A percentile compares a stretch with the other conserved stretches of the same genome.
These are phyloP conservation scores for Entamoeba moshkovskii DNA, from an alignment of 208 protist genomes.

Conservation along the genomic window DNA sequence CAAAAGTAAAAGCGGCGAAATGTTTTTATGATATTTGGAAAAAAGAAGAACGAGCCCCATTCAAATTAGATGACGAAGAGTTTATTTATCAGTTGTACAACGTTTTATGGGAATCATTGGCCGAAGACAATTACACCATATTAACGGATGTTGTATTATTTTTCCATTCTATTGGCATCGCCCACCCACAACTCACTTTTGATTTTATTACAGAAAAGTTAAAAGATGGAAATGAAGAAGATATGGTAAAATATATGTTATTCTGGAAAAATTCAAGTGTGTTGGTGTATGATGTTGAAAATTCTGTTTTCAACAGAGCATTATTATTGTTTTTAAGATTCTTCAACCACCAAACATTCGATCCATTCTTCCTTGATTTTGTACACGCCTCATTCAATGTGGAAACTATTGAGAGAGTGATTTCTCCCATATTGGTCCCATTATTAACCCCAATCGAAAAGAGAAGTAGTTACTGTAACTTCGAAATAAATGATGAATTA, in stretches of 20 bases:
- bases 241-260: neutral
- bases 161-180: neutral
- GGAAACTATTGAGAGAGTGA: neutral
- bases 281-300: neutral
- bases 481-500: neutral
- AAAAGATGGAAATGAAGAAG: neutral
- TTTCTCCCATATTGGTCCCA: neutral
- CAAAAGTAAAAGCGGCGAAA: neutral
- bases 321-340: neutral
- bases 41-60: neutral
- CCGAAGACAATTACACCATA: neutral
- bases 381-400: neutral
- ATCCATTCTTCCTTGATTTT: neutral
- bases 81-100: neutral
- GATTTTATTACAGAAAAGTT: neutral
- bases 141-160: neutral
- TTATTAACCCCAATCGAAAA: neutral
- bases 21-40: neutral
- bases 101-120: neutral
- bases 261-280: neutral
- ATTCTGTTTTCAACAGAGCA: neutral
- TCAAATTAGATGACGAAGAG: neutral
- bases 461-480: neutral
- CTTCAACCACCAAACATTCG: neutral
- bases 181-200: neutral